Base-by-base conservation (phyloP, 768 basidiomycete species). In the Chalciporus piperatus region DNA sequence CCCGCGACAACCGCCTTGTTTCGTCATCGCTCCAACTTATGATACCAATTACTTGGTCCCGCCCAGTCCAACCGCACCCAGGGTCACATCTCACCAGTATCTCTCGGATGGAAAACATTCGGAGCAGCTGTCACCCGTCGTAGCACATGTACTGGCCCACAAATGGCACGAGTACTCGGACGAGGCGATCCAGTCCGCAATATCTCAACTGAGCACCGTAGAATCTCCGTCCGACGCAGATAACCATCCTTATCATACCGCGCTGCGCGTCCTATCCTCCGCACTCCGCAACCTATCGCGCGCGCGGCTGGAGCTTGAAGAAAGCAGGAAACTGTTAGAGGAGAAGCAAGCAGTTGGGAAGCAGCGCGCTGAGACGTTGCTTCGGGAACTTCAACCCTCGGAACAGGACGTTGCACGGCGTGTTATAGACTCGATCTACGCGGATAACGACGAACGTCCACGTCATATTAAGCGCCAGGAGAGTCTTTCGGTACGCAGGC, bases 111-210 rank as follows among this genome's bases (percentile, higher is more conserved):
- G 58, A 10, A 51, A 14, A 3, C 14, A 45, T 16, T 41, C 57
- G 2, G 67, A 64, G 23, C 10, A 17, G 9, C 47, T 56, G n/a
- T 52, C 55, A 0, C 47, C 66, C 11, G 55, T 74, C 12, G 69
- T 73, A 1, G 64, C 74, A 2, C 76, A 81, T 52, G 76, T 91
- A 11, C 75, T 92, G 16, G 72, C 76, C 2, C 86, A 82, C 9
- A 79, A 74, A 62, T 93, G 90, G 89, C 89, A 92, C 61, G 79
- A 82, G 20, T 84, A 82, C 59, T 83, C 87, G 3, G 88, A 92
- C 65, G 81, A 87, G 44, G 84, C 78, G 2, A 85, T 92, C 39
- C 82, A 85, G 53, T 71, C 75, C 14, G 76, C 81, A 4, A 79
- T 91, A 20, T 77, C 86, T 0, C 70, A 69, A 17, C 66, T 87